Evolutionary conservation across 148 eudicot genomes (phyloP).

Genomic region (Rhododendron kiyosumense): DNA sequence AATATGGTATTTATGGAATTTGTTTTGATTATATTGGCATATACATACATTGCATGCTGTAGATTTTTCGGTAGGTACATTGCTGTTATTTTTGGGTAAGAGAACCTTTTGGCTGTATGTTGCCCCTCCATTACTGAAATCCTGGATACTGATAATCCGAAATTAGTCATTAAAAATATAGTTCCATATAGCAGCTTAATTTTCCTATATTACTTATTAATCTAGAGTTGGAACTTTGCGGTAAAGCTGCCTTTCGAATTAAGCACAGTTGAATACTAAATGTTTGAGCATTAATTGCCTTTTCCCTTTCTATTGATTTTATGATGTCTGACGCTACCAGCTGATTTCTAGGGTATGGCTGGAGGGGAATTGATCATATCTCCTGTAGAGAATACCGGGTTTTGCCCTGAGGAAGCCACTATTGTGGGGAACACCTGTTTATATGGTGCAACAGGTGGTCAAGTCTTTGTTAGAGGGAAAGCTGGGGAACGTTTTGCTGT

Average conservation of each 20-base stretch:
- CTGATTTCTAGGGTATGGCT: slow-evolving; percentile 77
- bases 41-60: not conserved
- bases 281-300: not conserved
- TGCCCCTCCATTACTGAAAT: not conserved
- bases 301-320: not conserved
- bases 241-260: not conserved
- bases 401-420: slow-evolving; percentile 85
- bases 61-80: not conserved
- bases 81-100: not conserved
- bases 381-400: slow-evolving; percentile 85
- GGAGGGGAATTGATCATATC: slow-evolving; percentile 93
- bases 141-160: not conserved
- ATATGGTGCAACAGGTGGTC: slow-evolving; percentile 99
- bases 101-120: not conserved
- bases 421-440: slow-evolving; percentile 93
- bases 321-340: slow-evolving; percentile 5
- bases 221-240: not conserved
- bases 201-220: not conserved
- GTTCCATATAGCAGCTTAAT: not conserved
- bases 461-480: slow-evolving; percentile 84
- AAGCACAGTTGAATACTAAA: not conserved
- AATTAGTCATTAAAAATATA: not conserved
- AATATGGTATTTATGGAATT: not conserved
- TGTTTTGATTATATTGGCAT: not conserved
- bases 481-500: slow-evolving; percentile 99